phyloP scores from a whole-genome alignment of 306 rosid genomes.

The Pyrus pyrifolia region DNA sequence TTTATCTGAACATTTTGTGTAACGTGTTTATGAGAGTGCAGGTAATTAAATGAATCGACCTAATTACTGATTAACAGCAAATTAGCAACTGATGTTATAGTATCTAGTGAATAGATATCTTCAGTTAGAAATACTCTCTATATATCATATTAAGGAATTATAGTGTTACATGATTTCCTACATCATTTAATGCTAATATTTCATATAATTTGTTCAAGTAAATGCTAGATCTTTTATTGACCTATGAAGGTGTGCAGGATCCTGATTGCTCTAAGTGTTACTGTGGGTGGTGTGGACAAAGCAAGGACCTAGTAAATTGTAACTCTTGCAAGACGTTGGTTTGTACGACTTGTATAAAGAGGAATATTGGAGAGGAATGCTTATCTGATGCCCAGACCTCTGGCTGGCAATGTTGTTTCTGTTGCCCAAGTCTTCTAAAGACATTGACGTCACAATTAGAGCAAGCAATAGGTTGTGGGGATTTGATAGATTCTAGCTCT shows the following conservation, averaged over 20 bases:
- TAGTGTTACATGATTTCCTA: neutral
- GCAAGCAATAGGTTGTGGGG: slow-evolving; percentile 41
- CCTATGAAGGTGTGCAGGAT: slow-evolving; percentile 45
- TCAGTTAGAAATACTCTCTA: neutral
- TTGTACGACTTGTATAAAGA: slow-evolving; percentile 55
- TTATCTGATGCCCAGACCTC: slow-evolving; percentile 38
- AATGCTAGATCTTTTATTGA: slow-evolving; percentile 16
- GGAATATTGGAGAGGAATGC: slow-evolving; percentile 61
- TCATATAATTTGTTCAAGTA: neutral
- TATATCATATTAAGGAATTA: neutral
- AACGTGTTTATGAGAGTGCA: neutral
- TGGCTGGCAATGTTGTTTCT: slow-evolving; percentile 75
- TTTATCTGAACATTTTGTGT: neutral
- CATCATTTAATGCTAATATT: neutral
- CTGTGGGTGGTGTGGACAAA: slow-evolving; percentile 83
- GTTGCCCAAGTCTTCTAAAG: slow-evolving; percentile 55
- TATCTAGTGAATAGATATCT: neutral
- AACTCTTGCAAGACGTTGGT: slow-evolving; percentile 55
- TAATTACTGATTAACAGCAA: neutral
- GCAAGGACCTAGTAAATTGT: slow-evolving; percentile 48
- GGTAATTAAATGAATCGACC: neutral
- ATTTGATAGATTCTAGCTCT: slow-evolving; percentile 47
- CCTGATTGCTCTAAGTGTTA: slow-evolving; percentile 47
- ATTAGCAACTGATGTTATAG: neutral
- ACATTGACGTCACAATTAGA: slow-evolving; percentile 42